Evolutionary conservation across 192 early-diverging fungal genomes (phyloP), one percentile per base, ranked within the genome.

Genomic region (Linnemannia schmuckeri): DNA sequence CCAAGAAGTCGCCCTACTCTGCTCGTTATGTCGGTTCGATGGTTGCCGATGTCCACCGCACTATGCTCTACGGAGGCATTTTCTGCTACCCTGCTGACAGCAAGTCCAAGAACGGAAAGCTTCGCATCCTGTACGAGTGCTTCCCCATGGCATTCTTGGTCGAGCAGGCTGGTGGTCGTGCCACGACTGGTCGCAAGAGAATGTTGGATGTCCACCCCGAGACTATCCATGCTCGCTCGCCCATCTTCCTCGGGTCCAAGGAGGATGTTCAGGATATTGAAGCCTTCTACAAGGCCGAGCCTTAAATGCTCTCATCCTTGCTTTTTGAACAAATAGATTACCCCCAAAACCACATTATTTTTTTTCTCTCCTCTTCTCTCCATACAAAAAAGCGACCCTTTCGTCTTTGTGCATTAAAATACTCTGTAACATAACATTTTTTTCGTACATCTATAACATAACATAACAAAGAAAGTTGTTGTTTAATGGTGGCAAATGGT

Each of bases 41-140:
- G 98, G 98, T 99, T 18, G 97, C 97, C 57, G 98, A 99, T 91
- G 96, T 99, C 38, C 98, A 99, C 91, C 94, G 98, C 74, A 99
- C 98, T 57, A 89, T 98, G 66, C 92, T 97, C 47, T 97, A 97
- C 72, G 96, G 96, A 77, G 97, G 96, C n/a, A 93, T 97, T 74
- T 97, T 97, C 91, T 92, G 96, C 78, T 97, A 98, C 87, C 96
- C 96, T 2, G 93, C 93, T 75, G 94, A 94, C 78, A 91, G 89
- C 87, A 95, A 92, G 89, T 96, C 95, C 70, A 94, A 93, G 91
- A 91, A 92, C 22, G 97, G 96, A 88, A 99, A 99, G 89, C 95
- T 99, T 78, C 93, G 98, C 80, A 93, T 99, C 66, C 91, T 99
- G 68, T 99, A 99, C 90, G 98, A 99, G 91, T 96, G 97, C 87